Conservation (phyloP, 2,329 filamentous ascomycete species). For the Chaetomiaceae sp. region DNA sequence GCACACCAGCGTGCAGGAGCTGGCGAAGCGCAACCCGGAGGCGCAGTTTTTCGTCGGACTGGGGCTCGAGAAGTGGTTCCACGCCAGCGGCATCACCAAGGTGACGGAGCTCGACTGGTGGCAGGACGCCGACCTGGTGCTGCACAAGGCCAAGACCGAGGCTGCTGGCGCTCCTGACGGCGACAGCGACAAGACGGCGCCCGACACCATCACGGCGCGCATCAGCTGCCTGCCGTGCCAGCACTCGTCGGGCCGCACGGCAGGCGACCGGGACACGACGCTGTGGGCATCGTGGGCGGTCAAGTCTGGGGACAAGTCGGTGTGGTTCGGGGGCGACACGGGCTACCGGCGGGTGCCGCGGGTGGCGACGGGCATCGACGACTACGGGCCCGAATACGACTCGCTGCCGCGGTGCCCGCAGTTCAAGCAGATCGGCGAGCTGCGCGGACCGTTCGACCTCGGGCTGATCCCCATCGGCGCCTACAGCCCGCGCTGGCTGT, state of each 20-base stretch:
- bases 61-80: conserved; percentile 80
- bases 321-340: conserved; percentile 88
- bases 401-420: conserved; percentile 72
- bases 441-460: conserved; percentile 81
- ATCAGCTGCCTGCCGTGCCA: conserved; percentile 81
- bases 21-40: conserved; percentile 66
- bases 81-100: conserved; percentile 61
- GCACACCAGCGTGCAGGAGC: conserved; percentile 65
- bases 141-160: conserved; percentile 38
- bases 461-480: conserved; percentile 92
- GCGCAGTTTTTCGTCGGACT: conserved; percentile 86
- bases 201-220: conserved; percentile 59
- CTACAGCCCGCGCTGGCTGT: conserved; percentile 67
- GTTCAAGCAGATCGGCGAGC: conserved; percentile 75
- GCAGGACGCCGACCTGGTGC: conserved; percentile 71
- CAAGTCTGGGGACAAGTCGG: conserved; percentile 65
- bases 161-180: conserved; percentile 27
- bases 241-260: conserved; percentile 66
- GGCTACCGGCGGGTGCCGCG: conserved; percentile 77
- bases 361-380: conserved; percentile 57
- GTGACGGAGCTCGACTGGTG: conserved; percentile 95
- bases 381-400: conserved; percentile 64
- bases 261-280: conserved; percentile 67
- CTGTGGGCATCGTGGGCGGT: conserved; percentile 89
- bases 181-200: conserved; percentile 21